These are phyloP conservation scores for Curvularia spicifera DNA, from an alignment of 2,329 filamentous ascomycete species.

Conservation along the genomic window DNA sequence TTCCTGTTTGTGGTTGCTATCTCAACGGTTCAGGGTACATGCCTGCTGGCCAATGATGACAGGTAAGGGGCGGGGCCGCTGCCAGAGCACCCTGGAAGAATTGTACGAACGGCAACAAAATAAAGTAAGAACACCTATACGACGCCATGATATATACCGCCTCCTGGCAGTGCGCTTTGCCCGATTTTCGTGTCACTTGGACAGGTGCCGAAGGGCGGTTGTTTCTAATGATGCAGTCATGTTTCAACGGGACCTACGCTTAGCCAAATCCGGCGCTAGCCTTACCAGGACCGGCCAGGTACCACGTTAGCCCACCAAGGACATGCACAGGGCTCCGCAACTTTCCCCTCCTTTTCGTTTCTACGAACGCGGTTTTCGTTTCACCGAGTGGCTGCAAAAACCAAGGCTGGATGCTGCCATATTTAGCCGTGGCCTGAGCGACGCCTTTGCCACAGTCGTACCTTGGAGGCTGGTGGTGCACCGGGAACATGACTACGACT, in stretches of 20 bases:
- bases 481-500: too few relatives aligned
- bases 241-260: conserved; percentile 27
- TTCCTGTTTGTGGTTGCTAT: conserved; percentile 5
- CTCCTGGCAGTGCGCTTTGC: conserved; percentile 3
- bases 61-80: not conserved
- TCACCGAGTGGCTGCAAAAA: not conserved
- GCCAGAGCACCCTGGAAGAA: conserved; percentile 12
- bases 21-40: conserved; percentile 5
- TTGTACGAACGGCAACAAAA: conserved; percentile 15
- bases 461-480: not conserved
- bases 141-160: conserved; percentile 26
- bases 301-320: conserved; percentile 14
- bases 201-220: conserved; percentile 17
- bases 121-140: conserved; percentile 10
- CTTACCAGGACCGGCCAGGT: conserved; percentile 18
- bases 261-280: conserved; percentile 11
- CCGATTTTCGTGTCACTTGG: conserved; percentile 8
- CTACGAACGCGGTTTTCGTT: not conserved
- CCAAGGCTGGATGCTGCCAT: not conserved
- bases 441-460: not conserved
- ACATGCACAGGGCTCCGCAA: conserved; percentile 16
- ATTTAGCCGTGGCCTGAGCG: not conserved
- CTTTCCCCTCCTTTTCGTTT: not conserved
- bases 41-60: conserved; percentile 2
- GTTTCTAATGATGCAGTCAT: conserved; percentile 27